Evolutionary conservation across 2,329 filamentous ascomycete genomes (phyloP).

Genomic region (Fusarium transvaalense): DNA sequence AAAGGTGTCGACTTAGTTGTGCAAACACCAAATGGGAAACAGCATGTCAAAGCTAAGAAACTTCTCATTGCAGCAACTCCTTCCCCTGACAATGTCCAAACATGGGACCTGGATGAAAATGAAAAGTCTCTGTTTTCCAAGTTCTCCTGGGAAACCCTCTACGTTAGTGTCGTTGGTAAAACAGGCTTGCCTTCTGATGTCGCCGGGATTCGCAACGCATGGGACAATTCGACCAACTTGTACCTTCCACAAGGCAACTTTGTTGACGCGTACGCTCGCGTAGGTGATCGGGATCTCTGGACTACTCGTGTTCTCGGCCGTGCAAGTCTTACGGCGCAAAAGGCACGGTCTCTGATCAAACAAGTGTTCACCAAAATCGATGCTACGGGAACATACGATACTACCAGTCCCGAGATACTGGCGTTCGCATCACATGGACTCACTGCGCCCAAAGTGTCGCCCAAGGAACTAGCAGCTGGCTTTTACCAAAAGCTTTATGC

Average conservation of each 20-base stretch:
- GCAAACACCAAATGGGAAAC: conserved; percentile 23
- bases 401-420: conserved; percentile 18
- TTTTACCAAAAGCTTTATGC: conserved; percentile 53
- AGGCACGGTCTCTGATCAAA: conserved; percentile 13
- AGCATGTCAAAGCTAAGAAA: conserved; percentile 44
- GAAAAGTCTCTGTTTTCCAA: conserved; percentile 47
- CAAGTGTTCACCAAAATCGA: conserved; percentile 9
- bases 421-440: conserved; percentile 38
- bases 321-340: neutral
- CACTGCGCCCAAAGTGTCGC: conserved; percentile 44
- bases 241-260: conserved; percentile 27
- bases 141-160: conserved; percentile 41
- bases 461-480: conserved; percentile 48
- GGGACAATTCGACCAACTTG: conserved; percentile 10
- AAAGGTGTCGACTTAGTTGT: conserved; percentile 18
- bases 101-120: conserved; percentile 45
- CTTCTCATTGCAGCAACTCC: conserved; percentile 49
- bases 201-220: conserved; percentile 23
- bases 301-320: conserved; percentile 27
- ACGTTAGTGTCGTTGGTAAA: conserved; percentile 43
- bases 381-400: conserved; percentile 16
- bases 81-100: conserved; percentile 39
- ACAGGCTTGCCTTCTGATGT: conserved; percentile 20
- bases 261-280: conserved; percentile 18
- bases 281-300: neutral